Evolutionary conservation across 2,329 filamentous ascomycete genomes (phyloP), one percentile per base, ranked within the genome.

Genomic region (Apiospora arundinis): DNA sequence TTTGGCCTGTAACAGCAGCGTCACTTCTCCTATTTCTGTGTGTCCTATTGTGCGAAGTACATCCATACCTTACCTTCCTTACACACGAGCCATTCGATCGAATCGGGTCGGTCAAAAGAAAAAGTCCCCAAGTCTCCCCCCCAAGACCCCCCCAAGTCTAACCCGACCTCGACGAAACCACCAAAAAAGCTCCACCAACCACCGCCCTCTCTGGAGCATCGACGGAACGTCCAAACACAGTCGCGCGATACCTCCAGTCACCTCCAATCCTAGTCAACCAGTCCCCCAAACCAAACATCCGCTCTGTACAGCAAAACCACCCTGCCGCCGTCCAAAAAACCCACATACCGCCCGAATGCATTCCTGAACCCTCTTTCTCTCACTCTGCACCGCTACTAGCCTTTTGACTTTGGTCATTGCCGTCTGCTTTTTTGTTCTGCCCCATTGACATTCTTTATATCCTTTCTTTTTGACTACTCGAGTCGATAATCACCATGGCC

Each of bases 91-190:
- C 56, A 40, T 45, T 45, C 42, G 42, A 45, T 63, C 56, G 56
- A 63, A 63, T 63, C 56, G 32, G 56, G 32, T 63, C 56, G 28
- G 56, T 32, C 56, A 63, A 63, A 63, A 63, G 56, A 63, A 63
- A 63, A 63, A 63, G 56, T 23, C 56, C 49, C 49, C 56, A 60
- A 60, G 52, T 11, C 56, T 32, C 42, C 42, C 42, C 14, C 12
- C 32, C 32, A 32, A 32, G 32, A 32, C 32, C 32, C 14, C 42
- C 14, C 16, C 42, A 45, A 63, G 56, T 12, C 56, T 63, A 63
- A 63, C 56, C 56, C 32, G 56, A 63, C 56, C 56, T 63, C 56
- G 56, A 63, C 56, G 56, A 68, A 68, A 68, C 66, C 66, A 68
- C 66, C 44, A 48, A 68, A 68, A 68, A 68, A 68, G 66, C 66